Evolutionary conservation across 2,329 filamentous ascomycete genomes (phyloP).

Genomic region (Cladosporium cucumerinum): DNA sequence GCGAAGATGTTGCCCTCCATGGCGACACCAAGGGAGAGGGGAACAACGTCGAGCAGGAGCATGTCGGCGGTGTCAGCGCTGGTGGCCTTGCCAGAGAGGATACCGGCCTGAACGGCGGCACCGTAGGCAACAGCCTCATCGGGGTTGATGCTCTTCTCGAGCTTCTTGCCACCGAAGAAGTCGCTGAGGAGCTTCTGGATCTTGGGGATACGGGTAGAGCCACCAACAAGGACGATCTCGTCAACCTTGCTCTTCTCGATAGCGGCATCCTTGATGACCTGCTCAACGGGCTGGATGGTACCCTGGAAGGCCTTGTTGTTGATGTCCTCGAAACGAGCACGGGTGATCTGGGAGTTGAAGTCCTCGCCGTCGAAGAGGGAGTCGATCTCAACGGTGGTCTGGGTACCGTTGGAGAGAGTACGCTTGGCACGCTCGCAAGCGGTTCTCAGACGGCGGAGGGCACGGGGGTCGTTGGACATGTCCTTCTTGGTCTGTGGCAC

Average conservation of each 20-base stretch:
- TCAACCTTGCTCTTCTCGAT: conserved; percentile 90
- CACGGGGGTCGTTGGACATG: conserved; percentile 78
- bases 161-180: conserved; percentile 99
- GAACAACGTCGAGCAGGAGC: conserved; percentile 91
- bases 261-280: conserved; percentile 89
- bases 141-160: conserved; percentile 99
- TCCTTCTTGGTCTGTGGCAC: conserved; percentile 36
- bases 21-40: conserved; percentile 94
- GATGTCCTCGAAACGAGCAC: conserved; percentile 97
- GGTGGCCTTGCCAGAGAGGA: conserved; percentile 95
- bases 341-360: conserved; percentile 95
- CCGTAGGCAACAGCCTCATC: conserved; percentile 99
- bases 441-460: conserved; percentile 91
- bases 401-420: conserved; percentile 93
- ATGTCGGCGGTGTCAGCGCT: conserved; percentile 93
- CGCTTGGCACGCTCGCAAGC: conserved; percentile 99
- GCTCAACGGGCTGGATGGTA: conserved; percentile 90
- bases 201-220: conserved; percentile 96
- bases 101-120: conserved; percentile 97
- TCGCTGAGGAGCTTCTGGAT: conserved; percentile 98
- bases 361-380: conserved; percentile 97
- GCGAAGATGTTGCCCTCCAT: conserved; percentile 99
- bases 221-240: conserved; percentile 98
- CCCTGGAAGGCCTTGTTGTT: conserved; percentile 94
- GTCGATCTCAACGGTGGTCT: conserved; percentile 98